Evolutionary conservation across 164 flowering plant genomes (phyloP).

Genomic region (Taxillus chinensis): DNA sequence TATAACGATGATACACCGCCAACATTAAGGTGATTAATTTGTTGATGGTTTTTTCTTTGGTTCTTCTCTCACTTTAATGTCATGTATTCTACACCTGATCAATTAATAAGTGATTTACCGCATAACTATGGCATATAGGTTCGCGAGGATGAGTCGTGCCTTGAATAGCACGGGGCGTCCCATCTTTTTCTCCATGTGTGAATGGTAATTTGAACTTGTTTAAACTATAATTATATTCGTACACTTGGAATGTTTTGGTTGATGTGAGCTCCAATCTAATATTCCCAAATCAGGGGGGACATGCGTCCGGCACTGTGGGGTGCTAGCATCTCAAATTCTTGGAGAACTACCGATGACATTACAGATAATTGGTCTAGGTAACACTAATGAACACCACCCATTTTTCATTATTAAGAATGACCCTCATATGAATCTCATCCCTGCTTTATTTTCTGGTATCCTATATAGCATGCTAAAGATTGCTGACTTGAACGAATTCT

Average conservation of each 20-base stretch:
- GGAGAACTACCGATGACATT: slow-evolving; percentile 1
- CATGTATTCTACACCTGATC: too few relatives aligned
- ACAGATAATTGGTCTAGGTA: not conserved
- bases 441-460: too few relatives aligned
- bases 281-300: not conserved
- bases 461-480: not conserved
- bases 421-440: too few relatives aligned
- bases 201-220: slow-evolving; percentile 8
- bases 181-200: slow-evolving; percentile 16
- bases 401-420: too few relatives aligned
- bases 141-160: slow-evolving; percentile 2
- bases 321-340: not conserved
- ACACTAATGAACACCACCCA: too few relatives aligned
- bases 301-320: not conserved
- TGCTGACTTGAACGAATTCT: not conserved
- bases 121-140: too few relatives aligned
- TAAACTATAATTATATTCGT: too few relatives aligned
- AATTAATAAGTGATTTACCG: too few relatives aligned
- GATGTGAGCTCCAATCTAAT: not conserved
- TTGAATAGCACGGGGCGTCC: slow-evolving; percentile 9
- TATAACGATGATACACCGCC: slow-evolving; percentile 3
- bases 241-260: too few relatives aligned
- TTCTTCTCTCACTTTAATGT: too few relatives aligned
- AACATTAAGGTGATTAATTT: not conserved
- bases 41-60: not conserved